Evolutionary conservation across 257 asterid species (phyloP), one percentile per base, ranked within the genome.

Genomic region (Capsicum rhomboideum): DNA sequence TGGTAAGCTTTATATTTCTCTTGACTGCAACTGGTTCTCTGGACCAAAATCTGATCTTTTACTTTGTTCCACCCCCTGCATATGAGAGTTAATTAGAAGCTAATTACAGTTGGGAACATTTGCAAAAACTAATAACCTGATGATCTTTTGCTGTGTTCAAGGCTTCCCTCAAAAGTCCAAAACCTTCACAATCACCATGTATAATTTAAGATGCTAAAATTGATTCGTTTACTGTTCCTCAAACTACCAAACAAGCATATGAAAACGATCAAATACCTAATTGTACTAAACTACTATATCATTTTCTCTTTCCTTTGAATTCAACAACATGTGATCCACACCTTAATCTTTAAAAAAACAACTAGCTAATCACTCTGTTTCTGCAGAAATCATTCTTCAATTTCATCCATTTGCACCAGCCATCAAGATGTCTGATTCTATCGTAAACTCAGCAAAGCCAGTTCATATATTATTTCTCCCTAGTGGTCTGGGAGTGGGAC

Each of bases 381-480:
- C 55, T 21, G 56, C 54, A 80, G 8, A 23, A 37, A 21, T 37
- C 75, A 16, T 23, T 44, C 42, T 34, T 42, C 55, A 34, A 40
- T 58, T n/a, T 40, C 74, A 40, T 1, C 55, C 61, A 21, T 14
- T 26, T 34, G 40, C 40, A 34, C 40, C 40, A 34, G 40, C 4
- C 40, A 34, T 34, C 40, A 20, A 23, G 26, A 80, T 80, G 54
- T 80, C 83, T 80, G 42, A 80, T 40, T 21, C 46, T 8, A 9
- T 10, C 23, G 11, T 42, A 58, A 50, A 50, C 81, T 50, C 21
- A 23, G 53, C 28, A 8, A 80, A 80, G 42, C 44, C 59, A 50
- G 55, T 84, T 69, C 90, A 87, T 86, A 66, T 85, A 77, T 89
- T 86, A 37, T 77, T 87, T 64, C 78, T 88, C 68, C 90, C 91